These are phyloP conservation scores for Nissolia schottii DNA, from an alignment of 306 rosid genomes.

Conservation along the genomic window DNA sequence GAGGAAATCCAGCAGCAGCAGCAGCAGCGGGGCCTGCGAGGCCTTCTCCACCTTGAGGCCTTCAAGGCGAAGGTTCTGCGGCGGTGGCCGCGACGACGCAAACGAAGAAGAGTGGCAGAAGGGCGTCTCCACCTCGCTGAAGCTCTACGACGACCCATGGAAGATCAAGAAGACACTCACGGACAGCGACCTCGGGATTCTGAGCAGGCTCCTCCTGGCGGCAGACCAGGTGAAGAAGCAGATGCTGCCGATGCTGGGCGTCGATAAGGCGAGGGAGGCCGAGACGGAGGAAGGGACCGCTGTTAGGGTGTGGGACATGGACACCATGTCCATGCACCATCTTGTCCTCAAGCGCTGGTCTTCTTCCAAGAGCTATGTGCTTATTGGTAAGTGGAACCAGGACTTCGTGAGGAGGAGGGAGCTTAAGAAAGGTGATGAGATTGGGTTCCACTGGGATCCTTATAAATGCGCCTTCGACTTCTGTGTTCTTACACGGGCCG, in stretches of 20 bases:
- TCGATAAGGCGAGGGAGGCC: background rate
- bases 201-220: conserved; percentile 30
- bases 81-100: background rate
- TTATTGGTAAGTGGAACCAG: conserved; percentile 34
- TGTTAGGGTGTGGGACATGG: conserved; percentile 28
- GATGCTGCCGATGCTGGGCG: conserved; percentile 28
- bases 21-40: no score
- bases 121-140: conserved; percentile 26
- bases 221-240: conserved; percentile 22
- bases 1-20: no score
- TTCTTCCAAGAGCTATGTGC: conserved; percentile 33
- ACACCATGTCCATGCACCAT: conserved; percentile 25
- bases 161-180: conserved; percentile 35
- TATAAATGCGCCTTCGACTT: conserved; percentile 21
- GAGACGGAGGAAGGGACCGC: conserved; percentile 23
- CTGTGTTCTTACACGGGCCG: conserved; percentile 24
- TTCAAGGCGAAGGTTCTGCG: no score
- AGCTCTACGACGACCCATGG: conserved; percentile 32
- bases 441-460: conserved; percentile 36
- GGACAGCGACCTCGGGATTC: conserved; percentile 34
- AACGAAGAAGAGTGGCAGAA: background rate
- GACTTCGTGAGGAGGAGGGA: conserved; percentile 31
- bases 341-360: conserved; percentile 33
- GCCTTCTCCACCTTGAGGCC: no score
- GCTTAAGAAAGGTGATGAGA: conserved; percentile 22